Conservation (phyloP, 306 rosid species). For the Casuarina glauca region DNA sequence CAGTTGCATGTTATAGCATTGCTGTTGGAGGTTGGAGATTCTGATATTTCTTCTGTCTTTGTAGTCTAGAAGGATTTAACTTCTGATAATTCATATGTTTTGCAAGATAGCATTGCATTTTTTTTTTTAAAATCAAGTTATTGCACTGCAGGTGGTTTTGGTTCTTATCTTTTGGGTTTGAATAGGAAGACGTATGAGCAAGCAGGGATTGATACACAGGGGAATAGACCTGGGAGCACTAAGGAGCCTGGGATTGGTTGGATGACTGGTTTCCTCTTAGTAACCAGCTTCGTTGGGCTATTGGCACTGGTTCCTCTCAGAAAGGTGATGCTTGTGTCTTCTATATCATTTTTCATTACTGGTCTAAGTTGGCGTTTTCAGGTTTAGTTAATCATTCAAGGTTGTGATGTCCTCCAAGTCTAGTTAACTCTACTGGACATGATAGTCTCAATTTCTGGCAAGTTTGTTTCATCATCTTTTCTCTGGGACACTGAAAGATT, state of each 20-base stretch:
- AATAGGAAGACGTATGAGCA: slow-evolving; percentile 73
- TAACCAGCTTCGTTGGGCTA: slow-evolving; percentile 87
- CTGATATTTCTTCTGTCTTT: slow-evolving; percentile 6
- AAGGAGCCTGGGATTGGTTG: slow-evolving; percentile 92
- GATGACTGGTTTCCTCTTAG: slow-evolving; percentile 94
- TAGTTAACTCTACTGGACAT: neutral
- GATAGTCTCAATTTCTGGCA: slow-evolving; percentile 4
- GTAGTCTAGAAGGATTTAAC: neutral
- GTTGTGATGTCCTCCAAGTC: slow-evolving; percentile 1
- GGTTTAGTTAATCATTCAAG: slow-evolving; percentile 1
- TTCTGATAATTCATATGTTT: neutral
- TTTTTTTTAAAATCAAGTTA: slow-evolving; percentile 16
- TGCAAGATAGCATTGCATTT: neutral
- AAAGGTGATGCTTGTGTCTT: slow-evolving; percentile 54
- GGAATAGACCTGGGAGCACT: slow-evolving; percentile 73
- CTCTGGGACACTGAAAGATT: slow-evolving; percentile 2
- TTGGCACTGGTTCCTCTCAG: slow-evolving; percentile 92
- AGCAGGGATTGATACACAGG: slow-evolving; percentile 79
- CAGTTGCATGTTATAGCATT: slow-evolving; percentile 95
- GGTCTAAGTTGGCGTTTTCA: neutral
- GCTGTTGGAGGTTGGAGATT: slow-evolving; percentile 76
- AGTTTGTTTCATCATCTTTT: neutral
- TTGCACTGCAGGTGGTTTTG: slow-evolving; percentile 83
- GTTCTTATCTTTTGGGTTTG: slow-evolving; percentile 88
- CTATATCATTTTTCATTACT: neutral